These are phyloP conservation scores for Xerocomus amazonicus DNA, from an alignment of 1,284 basidiomycete genomes.

Conservation along the genomic window DNA sequence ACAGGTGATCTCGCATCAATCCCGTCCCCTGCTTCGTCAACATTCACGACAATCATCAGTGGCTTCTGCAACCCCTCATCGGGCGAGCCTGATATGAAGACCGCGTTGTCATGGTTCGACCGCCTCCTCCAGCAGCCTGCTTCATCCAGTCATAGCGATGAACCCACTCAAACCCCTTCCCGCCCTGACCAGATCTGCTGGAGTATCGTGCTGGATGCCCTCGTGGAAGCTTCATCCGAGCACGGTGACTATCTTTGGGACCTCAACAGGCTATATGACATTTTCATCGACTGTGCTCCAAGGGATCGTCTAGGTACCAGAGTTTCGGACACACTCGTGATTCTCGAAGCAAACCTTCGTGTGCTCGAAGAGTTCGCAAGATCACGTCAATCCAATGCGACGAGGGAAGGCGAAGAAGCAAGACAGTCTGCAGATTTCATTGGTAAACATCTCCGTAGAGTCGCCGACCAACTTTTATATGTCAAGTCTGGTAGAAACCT, in stretches of 20 bases:
- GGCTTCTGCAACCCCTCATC: constrained; percentile 52
- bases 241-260: constrained; percentile 45
- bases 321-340: constrained; percentile 29
- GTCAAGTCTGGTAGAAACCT: constrained; percentile 17
- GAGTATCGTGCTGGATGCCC: constrained; percentile 49
- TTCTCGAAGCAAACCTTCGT: constrained; percentile 41
- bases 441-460: constrained; percentile 11
- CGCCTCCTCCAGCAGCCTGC: constrained; percentile 49
- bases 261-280: constrained; percentile 50
- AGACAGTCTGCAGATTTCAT: constrained; percentile 22
- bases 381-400: constrained; percentile 8
- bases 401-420: constrained; percentile 8
- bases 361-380: constrained; percentile 31
- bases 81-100: constrained; percentile 51
- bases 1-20: constrained; percentile 37
- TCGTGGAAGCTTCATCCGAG: constrained; percentile 36
- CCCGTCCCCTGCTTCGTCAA: constrained; percentile 58
- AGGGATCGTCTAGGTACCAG: constrained; percentile 37
- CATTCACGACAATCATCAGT: constrained; percentile 63
- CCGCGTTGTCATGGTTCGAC: constrained; percentile 71
- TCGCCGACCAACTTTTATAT: constrained; percentile 13
- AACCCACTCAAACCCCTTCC: constrained; percentile 40
- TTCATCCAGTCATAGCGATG: constrained; percentile 36
- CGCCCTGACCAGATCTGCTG: constrained; percentile 53
- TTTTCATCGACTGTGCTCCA: constrained; percentile 34